Evolutionary conservation across 2,329 filamentous ascomycete genomes (phyloP).

Genomic region (Arthrobotrys iridis): DNA sequence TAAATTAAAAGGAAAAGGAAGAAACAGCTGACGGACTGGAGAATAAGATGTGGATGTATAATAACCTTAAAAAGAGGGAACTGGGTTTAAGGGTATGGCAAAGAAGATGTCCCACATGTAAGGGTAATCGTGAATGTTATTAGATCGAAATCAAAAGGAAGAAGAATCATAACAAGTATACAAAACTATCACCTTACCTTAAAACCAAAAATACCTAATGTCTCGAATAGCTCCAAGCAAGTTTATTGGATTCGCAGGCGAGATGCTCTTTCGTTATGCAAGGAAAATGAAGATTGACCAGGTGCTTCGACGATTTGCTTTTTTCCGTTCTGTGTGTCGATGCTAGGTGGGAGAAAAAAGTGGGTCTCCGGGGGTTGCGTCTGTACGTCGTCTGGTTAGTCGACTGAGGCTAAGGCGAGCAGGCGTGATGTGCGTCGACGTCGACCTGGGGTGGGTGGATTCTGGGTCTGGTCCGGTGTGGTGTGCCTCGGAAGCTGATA

Average conservation of each 20-base stretch:
- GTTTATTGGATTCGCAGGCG: constrained; percentile 54
- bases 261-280: constrained; percentile 52
- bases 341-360: constrained; percentile 21
- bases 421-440: constrained; percentile 54
- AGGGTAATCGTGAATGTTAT: constrained; percentile 37
- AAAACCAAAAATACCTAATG: constrained; percentile 23
- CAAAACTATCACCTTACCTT: constrained; percentile 51
- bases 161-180: constrained; percentile 28
- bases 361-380: constrained; percentile 52
- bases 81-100: constrained; percentile 33
- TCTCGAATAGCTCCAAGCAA: constrained; percentile 49
- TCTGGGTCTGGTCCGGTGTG: constrained; percentile 23
- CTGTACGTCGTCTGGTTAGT: constrained; percentile 52
- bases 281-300: constrained; percentile 53
- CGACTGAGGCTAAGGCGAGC: constrained; percentile 53
- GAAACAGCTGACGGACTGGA: constrained; percentile 17
- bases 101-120: constrained; percentile 29
- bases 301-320: constrained; percentile 52
- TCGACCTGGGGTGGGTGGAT: constrained; percentile 42
- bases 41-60: constrained; percentile 24
- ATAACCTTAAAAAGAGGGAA: constrained; percentile 25
- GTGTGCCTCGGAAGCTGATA: constrained; percentile 54
- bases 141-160: constrained; percentile 38
- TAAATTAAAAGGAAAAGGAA: constrained; percentile 5
- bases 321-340: constrained; percentile 31